phyloP scores from a whole-genome alignment of 345 rosid genomes.

The Lepidium africanum region DNA sequence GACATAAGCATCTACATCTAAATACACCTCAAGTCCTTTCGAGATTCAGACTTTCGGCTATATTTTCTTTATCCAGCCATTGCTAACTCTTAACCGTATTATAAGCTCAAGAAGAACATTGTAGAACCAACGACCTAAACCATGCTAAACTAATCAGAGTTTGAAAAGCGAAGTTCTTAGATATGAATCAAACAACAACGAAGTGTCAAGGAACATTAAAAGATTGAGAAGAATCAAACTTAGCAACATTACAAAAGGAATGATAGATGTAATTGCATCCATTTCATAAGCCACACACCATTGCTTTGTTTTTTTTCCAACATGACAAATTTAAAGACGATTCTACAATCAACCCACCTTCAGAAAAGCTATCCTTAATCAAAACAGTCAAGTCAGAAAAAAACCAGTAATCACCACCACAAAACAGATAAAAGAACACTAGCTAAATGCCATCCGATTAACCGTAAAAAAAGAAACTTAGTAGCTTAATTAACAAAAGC shows the following conservation, averaged over 20 bases:
- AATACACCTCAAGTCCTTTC: not conserved
- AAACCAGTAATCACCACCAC: conserved; percentile 12
- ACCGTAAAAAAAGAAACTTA: not conserved
- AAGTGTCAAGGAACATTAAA: not conserved
- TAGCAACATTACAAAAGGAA: not conserved
- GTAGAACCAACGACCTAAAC: not conserved
- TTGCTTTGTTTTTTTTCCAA: not conserved
- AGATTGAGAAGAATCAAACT: not conserved
- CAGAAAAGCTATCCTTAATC: conserved; percentile 6
- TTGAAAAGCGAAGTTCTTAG: not conserved
- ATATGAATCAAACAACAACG: not conserved
- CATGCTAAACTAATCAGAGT: not conserved
- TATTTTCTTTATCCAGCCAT: too few species aligned
- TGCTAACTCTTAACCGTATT: not conserved
- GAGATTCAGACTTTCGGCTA: too few species aligned
- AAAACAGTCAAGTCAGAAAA: conserved; percentile 10
- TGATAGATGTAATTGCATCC: not conserved
- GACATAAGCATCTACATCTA: not conserved
- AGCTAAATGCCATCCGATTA: conserved; percentile 15
- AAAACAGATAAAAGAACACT: conserved; percentile 15
- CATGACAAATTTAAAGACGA: not conserved
- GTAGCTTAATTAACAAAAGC: conserved; percentile 14
- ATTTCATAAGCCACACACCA: conserved; percentile 12
- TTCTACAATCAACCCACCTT: conserved; percentile 11
- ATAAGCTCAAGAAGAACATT: not conserved